phyloP scores from a whole-genome alignment of 306 rosid genomes.

The Neltuma alba region DNA sequence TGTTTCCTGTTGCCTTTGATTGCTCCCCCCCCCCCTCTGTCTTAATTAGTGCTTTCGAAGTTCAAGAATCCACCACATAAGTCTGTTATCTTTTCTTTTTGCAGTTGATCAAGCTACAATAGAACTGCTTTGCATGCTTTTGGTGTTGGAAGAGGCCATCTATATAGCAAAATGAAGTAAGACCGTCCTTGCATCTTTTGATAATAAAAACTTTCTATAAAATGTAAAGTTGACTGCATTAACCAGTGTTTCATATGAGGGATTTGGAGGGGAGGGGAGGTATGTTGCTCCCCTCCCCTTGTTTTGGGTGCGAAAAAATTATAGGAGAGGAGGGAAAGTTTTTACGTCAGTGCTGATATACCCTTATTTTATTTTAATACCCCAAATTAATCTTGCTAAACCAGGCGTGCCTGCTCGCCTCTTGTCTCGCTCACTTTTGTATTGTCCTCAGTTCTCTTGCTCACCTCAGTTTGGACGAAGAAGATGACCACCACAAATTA shows the following conservation, averaged over 20 bases:
- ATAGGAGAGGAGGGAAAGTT: too few species aligned
- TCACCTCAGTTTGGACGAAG: constrained; percentile 52
- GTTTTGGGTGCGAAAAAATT: too few species aligned
- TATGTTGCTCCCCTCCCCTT: not conserved
- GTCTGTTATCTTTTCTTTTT: not conserved
- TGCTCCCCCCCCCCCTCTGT: not conserved
- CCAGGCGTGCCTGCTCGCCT: not conserved
- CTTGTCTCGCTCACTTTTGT: too few species aligned
- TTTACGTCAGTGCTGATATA: too few species aligned
- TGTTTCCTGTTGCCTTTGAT: not conserved
- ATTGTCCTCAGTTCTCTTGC: too few species aligned
- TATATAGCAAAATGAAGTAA: constrained; percentile 13
- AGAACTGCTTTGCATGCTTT: not conserved
- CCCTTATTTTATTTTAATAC: too few species aligned
- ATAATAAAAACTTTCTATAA: not conserved
- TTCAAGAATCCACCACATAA: not conserved
- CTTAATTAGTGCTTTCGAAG: not conserved
- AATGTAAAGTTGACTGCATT: not conserved
- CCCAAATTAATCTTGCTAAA: not conserved
- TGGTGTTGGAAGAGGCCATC: constrained; percentile 1
- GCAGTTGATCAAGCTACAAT: not conserved
- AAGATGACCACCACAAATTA: constrained; percentile 71
- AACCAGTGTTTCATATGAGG: not conserved
- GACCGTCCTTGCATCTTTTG: not conserved
- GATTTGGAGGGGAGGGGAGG: not conserved